These are phyloP conservation scores for Gelatoporia subvermispora DNA, from an alignment of 768 basidiomycete species.

Conservation along the genomic window DNA sequence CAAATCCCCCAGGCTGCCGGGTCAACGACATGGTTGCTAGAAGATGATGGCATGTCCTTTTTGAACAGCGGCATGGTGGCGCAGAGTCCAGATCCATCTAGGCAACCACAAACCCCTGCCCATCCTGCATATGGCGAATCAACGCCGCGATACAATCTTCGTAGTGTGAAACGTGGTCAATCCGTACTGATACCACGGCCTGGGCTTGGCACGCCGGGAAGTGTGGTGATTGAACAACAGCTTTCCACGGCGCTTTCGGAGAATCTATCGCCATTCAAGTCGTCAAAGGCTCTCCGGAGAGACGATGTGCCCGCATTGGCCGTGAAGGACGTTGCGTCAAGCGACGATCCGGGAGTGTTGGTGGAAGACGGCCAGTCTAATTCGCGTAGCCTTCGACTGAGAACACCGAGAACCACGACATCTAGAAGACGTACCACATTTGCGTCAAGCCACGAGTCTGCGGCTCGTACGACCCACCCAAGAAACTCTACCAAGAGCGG, in stretches of 20 bases:
- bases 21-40: constrained; percentile 30
- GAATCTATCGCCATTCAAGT: constrained; percentile 9
- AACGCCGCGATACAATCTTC: constrained; percentile 18
- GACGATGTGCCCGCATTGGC: no score
- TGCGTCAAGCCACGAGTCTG: no score
- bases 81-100: constrained; percentile 21
- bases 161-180: constrained; percentile 5
- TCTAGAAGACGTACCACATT: no score
- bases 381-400: no score
- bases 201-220: constrained; percentile 15
- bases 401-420: no score
- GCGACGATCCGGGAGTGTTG: no score
- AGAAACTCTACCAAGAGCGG: no score
- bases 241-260: constrained; percentile 14
- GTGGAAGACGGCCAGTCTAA: no score
- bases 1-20: constrained; percentile 41
- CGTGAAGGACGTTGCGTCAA: no score
- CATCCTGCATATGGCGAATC: constrained; percentile 6
- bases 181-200: constrained; percentile 17
- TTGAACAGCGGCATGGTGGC: constrained; percentile 33
- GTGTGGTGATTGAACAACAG: constrained; percentile 9
- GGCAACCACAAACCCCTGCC: constrained; percentile 10
- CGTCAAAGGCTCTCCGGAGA: no score
- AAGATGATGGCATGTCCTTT: constrained; percentile 40
- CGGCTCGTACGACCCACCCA: no score